Base-by-base conservation (phyloP, 2,329 filamentous ascomycete species). In the Bipolaris oryzae region DNA sequence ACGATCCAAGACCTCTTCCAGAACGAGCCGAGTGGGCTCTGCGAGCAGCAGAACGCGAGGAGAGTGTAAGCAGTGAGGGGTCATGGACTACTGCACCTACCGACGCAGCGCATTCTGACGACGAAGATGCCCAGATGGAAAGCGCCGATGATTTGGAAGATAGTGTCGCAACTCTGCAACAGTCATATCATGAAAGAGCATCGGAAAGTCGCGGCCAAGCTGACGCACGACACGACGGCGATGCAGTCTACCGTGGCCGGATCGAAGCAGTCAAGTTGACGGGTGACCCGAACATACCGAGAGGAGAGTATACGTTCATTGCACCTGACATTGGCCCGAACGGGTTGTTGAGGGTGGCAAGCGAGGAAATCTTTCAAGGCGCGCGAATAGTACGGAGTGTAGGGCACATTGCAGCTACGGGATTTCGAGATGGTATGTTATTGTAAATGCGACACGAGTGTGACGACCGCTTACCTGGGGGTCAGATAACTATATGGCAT, bases 201-300 rank as follows among this genome's bases (percentile, higher is more conserved):
- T 41, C 52, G 2, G 46, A 37, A 7, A 25, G 53, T 13, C 3
- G 42, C 9, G 13, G 42, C 2, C 20, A 57, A 5, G 15, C 11
- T 2, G 5, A 31, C 1, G 35, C 13, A 2, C n/a, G 15, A 2
- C 34, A 50, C 1, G 48, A 71, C 3, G 63, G 70, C 23, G 63
- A 72, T 5, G 55, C 52, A 13, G 78, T 85, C 1, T 86, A 90
- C 63, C 81, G 80, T 11, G 91, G 92, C 4, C 82, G 87, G 1
- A 75, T 98, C 3, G 87, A 93, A 73, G 94, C 90, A 0, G 87
- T 97, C 70, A 98, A 98, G 74, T 79, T 99, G 33, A 98, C 94
- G 0, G 94, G 94, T 0, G 94, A 99, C 69, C 87, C 89, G 0
- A 96, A 97, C 64, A 87, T 98, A 13, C 94, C 94, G 0, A 84